Evolutionary conservation across 257 asterid genomes (phyloP).

Genomic region (Przewalskia tangutica): DNA sequence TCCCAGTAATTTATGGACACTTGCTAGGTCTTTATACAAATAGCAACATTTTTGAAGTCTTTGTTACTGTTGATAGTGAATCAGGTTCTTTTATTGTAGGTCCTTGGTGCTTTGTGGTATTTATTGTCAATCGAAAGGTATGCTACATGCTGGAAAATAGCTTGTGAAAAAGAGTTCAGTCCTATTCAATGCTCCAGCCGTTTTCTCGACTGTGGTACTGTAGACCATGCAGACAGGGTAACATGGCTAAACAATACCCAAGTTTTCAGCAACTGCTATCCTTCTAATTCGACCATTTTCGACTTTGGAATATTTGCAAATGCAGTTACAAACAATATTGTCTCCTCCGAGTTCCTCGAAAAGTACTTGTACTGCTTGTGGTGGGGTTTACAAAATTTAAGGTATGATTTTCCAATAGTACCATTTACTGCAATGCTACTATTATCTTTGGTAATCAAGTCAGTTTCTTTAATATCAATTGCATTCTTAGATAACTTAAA

Average conservation of each 20-base stretch:
- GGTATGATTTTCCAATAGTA: slow-evolving; percentile 26
- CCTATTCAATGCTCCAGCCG: slow-evolving; percentile 36
- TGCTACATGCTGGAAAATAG: slow-evolving; percentile 70
- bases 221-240: slow-evolving; percentile 30
- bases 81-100: slow-evolving; percentile 22
- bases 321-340: slow-evolving; percentile 55
- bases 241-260: slow-evolving; percentile 46
- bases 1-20: neutral
- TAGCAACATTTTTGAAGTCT: neutral
- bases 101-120: slow-evolving; percentile 85
- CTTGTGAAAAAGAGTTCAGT: slow-evolving; percentile 42
- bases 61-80: neutral
- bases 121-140: slow-evolving; percentile 59
- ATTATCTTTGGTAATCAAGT: neutral
- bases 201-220: slow-evolving; percentile 62
- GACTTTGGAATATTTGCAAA: slow-evolving; percentile 58
- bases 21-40: neutral
- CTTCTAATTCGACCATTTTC: slow-evolving; percentile 41
- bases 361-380: slow-evolving; percentile 85
- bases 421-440: neutral
- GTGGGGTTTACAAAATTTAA: slow-evolving; percentile 89
- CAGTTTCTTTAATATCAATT: neutral
- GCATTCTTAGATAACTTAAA: neutral
- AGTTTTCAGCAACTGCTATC: slow-evolving; percentile 54
- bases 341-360: slow-evolving; percentile 51